Evolutionary conservation across 305 asterid genomes (phyloP).

Genomic region (Fraxinus albicans): DNA sequence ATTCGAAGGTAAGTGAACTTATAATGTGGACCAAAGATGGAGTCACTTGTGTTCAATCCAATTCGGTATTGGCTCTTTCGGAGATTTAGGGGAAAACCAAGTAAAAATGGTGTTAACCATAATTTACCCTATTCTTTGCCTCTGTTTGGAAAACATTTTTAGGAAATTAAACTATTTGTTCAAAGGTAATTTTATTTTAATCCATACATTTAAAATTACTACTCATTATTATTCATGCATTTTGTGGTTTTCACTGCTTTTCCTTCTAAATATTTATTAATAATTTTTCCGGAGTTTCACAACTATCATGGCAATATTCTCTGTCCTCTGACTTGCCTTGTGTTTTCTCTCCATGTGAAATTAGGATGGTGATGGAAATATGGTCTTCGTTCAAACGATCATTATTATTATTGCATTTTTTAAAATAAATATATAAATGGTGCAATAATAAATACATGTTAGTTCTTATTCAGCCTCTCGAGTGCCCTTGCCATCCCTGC

Average conservation of each 20-base stretch:
- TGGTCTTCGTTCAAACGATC: background rate
- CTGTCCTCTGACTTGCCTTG: too few species aligned
- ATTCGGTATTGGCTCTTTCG: background rate
- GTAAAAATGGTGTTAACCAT: background rate
- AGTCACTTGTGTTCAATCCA: background rate
- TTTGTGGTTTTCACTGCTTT: background rate
- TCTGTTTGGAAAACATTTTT: background rate
- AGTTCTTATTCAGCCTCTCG: background rate
- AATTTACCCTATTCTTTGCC: background rate
- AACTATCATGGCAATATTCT: background rate
- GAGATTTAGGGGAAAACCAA: background rate
- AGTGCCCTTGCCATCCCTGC: background rate
- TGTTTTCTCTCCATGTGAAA: background rate
- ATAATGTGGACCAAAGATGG: background rate
- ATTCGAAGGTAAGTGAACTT: background rate
- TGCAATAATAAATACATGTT: background rate
- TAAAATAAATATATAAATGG: too few species aligned
- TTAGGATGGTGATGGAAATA: background rate
- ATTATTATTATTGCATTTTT: too few species aligned
- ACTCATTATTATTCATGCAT: background rate
- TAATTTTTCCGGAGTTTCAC: background rate
- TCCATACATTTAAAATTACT: background rate
- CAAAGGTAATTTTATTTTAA: background rate
- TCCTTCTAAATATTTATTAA: too few species aligned
- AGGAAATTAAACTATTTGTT: background rate